Evolutionary conservation across 2,329 filamentous ascomycete genomes (phyloP), one percentile per base, ranked within the genome.

Genomic region (Plectosphaerella sp.): DNA sequence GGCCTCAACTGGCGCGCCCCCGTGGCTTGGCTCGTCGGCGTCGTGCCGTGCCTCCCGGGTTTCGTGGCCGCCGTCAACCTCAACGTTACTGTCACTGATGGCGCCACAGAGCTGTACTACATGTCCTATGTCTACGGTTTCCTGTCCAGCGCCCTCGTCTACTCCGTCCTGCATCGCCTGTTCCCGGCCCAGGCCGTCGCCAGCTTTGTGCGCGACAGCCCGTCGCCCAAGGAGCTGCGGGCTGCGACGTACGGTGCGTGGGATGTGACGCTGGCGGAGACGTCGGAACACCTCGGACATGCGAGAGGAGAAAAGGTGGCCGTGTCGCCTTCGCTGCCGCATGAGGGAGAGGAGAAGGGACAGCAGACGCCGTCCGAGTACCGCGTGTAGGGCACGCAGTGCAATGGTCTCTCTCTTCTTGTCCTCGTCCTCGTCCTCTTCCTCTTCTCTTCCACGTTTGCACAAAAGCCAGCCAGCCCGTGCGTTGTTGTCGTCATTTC

Each of bases 1-100:
- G 71, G 71, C 3, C 33, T 70, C 11, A 74, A 74, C 50, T 73
- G 69, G 68, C 63, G 71, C 5, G 70, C 73, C 2, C 61, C 65
- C 1, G 60, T 66, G 22, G 68, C 72, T 67, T 75, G 73, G 70
- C 52, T 67, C 18, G 58, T 67, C 18, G 72, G 71, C 5, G 67
- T 72, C 4, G 63, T 60, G 0, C 73, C 73, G 1, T 66, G 64
- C 4, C 55, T 76, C 47, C 73, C 74, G 0, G 73, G 73, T 12
- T 74, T 76, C 52, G 60, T 75, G 7, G 66, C 67, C 2, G 66
- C 71, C 4, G 66, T 75, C 11, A 67, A 72, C 47, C 42, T 56
- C 1, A 41, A 25, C 20, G 60, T 72, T 6, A 57, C 42, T 1
- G 63, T 76, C 0, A 59, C 67, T 0, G 61, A 64, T 6, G 70